phyloP scores from a whole-genome alignment of 176 grass and related monocot genomes.

The Panicum miliaceum region DNA sequence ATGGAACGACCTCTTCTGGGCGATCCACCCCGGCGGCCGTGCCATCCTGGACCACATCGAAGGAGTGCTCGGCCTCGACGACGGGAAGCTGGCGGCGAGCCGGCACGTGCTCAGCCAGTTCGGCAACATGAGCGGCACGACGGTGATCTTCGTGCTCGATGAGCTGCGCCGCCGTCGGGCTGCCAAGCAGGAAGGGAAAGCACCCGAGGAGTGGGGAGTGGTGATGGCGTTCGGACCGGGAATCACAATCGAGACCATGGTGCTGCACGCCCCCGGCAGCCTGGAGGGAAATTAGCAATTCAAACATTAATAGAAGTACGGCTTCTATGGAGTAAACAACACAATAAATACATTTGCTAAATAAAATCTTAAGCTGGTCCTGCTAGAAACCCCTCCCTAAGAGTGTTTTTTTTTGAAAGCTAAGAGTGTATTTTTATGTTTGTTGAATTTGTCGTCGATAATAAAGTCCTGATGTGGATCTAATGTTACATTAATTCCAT shows the following conservation, averaged over 20 bases:
- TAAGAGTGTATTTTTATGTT: neutral
- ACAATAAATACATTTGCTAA: neutral
- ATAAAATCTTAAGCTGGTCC: neutral
- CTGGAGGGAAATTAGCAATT: neutral
- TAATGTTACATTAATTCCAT: neutral
- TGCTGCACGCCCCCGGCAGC: slow-evolving; percentile 4
- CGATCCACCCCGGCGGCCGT: slow-evolving; percentile 42
- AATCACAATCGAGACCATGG: slow-evolving; percentile 55
- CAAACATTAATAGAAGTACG: neutral
- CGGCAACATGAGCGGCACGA: slow-evolving; percentile 55
- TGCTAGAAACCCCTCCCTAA: neutral
- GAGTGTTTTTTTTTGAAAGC: neutral
- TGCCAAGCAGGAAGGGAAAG: slow-evolving; percentile 9
- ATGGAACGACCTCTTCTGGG: slow-evolving; percentile 62
- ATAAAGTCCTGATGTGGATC: neutral
- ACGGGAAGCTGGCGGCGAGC: slow-evolving; percentile 35
- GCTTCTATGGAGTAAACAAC: neutral
- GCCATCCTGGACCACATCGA: slow-evolving; percentile 57
- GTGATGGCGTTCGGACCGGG: slow-evolving; percentile 60
- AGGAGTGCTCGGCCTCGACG: slow-evolving; percentile 36
- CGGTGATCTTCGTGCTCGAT: slow-evolving; percentile 58
- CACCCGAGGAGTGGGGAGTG: slow-evolving; percentile 41
- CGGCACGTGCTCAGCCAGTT: slow-evolving; percentile 48
- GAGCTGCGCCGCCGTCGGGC: slow-evolving; percentile 40
- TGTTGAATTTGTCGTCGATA: neutral